Percentiles rank a stretch among this genome's conserved stretches.
Conservation (phyloP, 768 basidiomycete genomes). For the Glaciozyma antarctica region DNA sequence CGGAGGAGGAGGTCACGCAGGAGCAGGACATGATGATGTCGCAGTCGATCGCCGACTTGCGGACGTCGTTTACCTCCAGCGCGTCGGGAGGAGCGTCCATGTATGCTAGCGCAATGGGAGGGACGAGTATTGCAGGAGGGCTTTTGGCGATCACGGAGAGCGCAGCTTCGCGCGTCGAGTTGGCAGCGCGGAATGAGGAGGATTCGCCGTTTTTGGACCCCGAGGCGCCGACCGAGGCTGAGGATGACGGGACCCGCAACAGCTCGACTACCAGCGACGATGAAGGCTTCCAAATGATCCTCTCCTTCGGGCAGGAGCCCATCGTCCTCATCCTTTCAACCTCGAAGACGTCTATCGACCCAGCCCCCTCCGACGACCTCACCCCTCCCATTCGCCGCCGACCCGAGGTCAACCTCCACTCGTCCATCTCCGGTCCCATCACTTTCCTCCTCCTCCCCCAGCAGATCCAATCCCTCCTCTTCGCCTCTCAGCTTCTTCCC, state of each 20-base stretch:
- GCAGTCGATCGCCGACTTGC: conserved; percentile 23
- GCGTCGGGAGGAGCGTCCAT: neutral
- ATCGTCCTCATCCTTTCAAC: conserved; percentile 10
- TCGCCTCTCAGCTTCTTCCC: conserved; percentile 53
- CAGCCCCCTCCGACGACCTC: neutral
- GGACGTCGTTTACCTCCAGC: neutral
- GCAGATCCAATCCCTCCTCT: conserved; percentile 7
- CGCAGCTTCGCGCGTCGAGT: neutral
- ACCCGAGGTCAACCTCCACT: neutral
- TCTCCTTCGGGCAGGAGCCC: conserved; percentile 1
- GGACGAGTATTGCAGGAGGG: neutral
- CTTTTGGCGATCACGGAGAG: conserved; percentile 3
- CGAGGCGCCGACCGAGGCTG: neutral
- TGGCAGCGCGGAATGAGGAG: neutral
- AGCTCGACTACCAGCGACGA: neutral
- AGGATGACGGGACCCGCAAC: neutral
- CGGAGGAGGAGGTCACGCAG: conserved; percentile 1
- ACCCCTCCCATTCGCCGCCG: neutral
- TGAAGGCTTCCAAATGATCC: neutral
- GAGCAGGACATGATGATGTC: conserved; percentile 24
- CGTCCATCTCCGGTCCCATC: neutral
- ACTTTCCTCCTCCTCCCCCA: neutral
- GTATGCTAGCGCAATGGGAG: neutral
- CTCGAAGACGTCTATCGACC: neutral
- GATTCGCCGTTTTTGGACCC: conserved; percentile 1